phyloP scores from a whole-genome alignment of 2,329 filamentous ascomycete species.

The Colletotrichum kahawae region DNA sequence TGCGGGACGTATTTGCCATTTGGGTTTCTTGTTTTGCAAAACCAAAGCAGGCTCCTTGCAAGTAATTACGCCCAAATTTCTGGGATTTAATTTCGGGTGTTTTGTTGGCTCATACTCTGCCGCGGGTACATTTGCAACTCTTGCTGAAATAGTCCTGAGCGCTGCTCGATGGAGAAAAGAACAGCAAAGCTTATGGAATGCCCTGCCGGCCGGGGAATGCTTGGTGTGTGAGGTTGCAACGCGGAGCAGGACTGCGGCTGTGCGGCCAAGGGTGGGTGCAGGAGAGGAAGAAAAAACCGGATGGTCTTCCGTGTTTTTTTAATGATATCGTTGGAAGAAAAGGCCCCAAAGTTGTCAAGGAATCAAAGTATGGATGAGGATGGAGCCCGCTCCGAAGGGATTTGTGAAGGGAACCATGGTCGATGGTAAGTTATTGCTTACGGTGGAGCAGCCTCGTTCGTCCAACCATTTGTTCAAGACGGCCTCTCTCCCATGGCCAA shows the following conservation, averaged over 20 bases:
- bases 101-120: background rate
- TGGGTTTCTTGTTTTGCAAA: background rate
- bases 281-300: background rate
- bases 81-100: background rate
- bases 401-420: slow-evolving; percentile 5
- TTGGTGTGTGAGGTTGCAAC: background rate
- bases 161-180: background rate
- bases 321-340: background rate
- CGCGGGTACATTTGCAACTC: background rate
- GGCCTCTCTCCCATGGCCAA: background rate
- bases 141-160: background rate
- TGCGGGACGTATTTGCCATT: background rate
- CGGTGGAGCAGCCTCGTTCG: background rate
- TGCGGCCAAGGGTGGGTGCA: background rate
- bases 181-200: background rate
- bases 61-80: background rate
- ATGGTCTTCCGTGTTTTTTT: background rate
- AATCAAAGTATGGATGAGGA: background rate
- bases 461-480: background rate
- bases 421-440: background rate
- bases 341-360: background rate
- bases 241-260: background rate
- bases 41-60: background rate
- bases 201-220: background rate
- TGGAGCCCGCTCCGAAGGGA: background rate